phyloP scores from a whole-genome alignment of 441 rosid genomes.

The Populus hybrid region DNA sequence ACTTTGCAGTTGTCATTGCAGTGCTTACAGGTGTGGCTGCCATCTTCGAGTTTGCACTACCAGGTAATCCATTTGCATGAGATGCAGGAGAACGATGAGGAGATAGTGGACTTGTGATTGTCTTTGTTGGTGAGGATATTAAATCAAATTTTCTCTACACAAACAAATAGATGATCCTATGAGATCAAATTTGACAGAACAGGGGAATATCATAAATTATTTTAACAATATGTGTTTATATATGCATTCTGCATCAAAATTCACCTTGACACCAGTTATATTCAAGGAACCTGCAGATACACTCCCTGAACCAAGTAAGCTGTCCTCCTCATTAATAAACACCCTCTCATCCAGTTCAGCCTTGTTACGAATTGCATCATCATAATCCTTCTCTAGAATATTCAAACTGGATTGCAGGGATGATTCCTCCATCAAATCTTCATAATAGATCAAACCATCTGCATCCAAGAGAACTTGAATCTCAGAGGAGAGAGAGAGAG shows the following conservation, averaged over 20 bases:
- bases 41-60: constrained; percentile 46
- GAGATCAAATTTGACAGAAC: not conserved
- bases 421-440: constrained; percentile 70
- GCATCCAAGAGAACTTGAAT: constrained; percentile 23
- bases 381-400: constrained; percentile 71
- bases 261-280: constrained; percentile 63
- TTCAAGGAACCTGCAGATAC: constrained; percentile 63
- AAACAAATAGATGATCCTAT: not conserved
- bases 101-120: constrained; percentile 74
- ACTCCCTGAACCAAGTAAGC: constrained; percentile 80
- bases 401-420: constrained; percentile 57
- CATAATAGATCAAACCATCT: constrained; percentile 88
- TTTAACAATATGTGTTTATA: not conserved
- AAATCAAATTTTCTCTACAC: constrained; percentile 70
- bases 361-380: constrained; percentile 52
- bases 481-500: no score
- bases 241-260: constrained; percentile 11
- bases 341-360: constrained; percentile 87
- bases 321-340: constrained; percentile 76
- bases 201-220: not conserved
- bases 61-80: constrained; percentile 49
- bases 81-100: constrained; percentile 70
- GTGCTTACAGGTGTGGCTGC: constrained; percentile 85
- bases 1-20: constrained; percentile 97
- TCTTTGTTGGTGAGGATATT: constrained; percentile 75